Conservation (phyloP, 2,329 filamentous ascomycete species). For the Penicillium sp. region DNA sequence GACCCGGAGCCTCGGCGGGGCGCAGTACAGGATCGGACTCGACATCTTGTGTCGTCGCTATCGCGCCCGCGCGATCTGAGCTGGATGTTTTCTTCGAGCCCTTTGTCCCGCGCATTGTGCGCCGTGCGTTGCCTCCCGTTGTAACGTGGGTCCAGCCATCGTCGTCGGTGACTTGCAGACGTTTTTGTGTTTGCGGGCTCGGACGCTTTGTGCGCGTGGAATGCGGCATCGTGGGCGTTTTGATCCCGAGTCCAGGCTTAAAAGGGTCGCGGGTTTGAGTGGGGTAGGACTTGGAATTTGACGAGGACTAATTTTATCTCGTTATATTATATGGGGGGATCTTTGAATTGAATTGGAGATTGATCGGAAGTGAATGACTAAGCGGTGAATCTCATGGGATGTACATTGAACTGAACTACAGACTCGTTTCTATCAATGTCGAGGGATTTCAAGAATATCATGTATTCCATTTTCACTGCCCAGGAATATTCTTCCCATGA, state of each 20-base stretch:
- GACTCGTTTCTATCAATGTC: too few species aligned
- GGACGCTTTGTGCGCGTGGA: slow-evolving; percentile 29
- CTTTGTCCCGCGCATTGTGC: slow-evolving; percentile 18
- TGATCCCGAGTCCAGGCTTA: too few species aligned
- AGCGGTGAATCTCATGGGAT: too few species aligned
- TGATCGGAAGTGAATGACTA: too few species aligned
- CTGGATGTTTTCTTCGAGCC: not conserved
- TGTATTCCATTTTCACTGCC: too few species aligned
- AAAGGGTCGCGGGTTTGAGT: not conserved
- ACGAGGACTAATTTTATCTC: not conserved
- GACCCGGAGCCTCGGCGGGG: slow-evolving; percentile 38
- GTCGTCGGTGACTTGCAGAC: slow-evolving; percentile 38
- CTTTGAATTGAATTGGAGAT: too few species aligned
- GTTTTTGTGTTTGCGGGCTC: slow-evolving; percentile 27
- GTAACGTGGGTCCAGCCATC: slow-evolving; percentile 48
- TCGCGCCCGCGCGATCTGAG: not conserved
- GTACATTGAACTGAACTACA: too few species aligned
- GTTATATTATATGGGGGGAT: not conserved
- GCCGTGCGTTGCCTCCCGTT: slow-evolving; percentile 29
- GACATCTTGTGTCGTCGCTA: not conserved
- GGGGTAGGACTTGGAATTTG: not conserved
- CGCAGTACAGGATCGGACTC: slow-evolving; percentile 11
- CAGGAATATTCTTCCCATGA: too few species aligned
- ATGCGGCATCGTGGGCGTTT: slow-evolving; percentile 32
- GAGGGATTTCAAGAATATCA: too few species aligned